Evolutionary conservation across 495 filamentous ascomycete genomes (phyloP).

Genomic region (Penicillium psychrofluorescens): DNA sequence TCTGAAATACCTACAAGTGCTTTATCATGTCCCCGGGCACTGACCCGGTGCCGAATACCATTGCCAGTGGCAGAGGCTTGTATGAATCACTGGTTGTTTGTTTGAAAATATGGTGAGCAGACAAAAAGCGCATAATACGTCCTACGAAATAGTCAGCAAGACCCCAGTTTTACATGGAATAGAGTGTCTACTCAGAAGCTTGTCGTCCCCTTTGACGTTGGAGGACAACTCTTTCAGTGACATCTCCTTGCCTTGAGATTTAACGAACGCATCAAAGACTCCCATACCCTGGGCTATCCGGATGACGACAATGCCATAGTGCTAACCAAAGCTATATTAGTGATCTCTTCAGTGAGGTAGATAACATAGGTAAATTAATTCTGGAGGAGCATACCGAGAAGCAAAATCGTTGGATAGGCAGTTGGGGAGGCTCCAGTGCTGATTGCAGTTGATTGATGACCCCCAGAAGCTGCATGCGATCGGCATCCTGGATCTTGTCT

Average conservation of each 20-base stretch:
- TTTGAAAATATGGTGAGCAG: constrained; percentile 4
- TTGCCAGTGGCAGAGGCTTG: constrained; percentile 5
- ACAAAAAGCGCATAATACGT: constrained; percentile 11
- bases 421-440: neutral
- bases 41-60: constrained; percentile 3
- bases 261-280: constrained; percentile 13
- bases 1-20: constrained; percentile 10
- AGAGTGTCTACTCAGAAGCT: constrained; percentile 8
- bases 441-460: neutral
- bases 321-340: neutral
- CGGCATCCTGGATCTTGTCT: neutral
- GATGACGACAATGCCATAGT: constrained; percentile 1
- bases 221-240: constrained; percentile 1
- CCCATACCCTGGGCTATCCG: constrained; percentile 14
- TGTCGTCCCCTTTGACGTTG: constrained; percentile 9
- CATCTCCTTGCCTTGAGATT: constrained; percentile 3
- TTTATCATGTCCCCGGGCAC: constrained; percentile 6
- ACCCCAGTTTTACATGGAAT: neutral
- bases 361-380: neutral
- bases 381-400: neutral
- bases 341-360: neutral
- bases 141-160: constrained; percentile 4
- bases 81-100: constrained; percentile 2
- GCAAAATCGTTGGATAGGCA: neutral
- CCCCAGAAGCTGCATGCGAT: neutral